phyloP scores from a whole-genome alignment of 495 filamentous ascomycete genomes.

The Friedmanniomyces endolithicus region DNA sequence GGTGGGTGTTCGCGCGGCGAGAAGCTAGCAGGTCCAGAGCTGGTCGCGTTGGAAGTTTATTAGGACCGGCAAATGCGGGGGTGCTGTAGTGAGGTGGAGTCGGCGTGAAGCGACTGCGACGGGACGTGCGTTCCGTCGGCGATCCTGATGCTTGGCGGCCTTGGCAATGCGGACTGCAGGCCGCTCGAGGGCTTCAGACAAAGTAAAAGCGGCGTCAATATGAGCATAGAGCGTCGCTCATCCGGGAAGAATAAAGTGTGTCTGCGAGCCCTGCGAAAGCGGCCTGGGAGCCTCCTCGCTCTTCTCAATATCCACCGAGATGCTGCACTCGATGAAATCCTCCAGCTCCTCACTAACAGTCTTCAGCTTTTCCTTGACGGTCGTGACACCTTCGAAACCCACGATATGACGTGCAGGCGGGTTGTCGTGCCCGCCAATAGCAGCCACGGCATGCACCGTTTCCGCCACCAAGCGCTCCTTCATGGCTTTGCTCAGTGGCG shows the following conservation, averaged over 20 bases:
- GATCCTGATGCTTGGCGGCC: too few species aligned
- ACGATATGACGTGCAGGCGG: conserved; percentile 91
- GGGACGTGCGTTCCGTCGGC: background rate
- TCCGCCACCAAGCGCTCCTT: conserved; percentile 64
- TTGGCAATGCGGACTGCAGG: background rate
- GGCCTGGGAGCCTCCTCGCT: conserved; percentile 25
- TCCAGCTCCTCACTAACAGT: conserved; percentile 92
- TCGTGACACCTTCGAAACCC: conserved; percentile 74
- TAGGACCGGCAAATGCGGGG: background rate
- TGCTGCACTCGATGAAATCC: conserved; percentile 84
- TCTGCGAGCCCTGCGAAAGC: background rate
- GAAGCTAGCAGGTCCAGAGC: background rate
- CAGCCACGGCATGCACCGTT: conserved; percentile 80
- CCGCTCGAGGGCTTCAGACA: too few species aligned
- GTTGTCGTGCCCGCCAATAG: conserved; percentile 90
- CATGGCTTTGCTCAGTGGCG: conserved; percentile 51
- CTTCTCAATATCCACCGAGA: conserved; percentile 66
- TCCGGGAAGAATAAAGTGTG: background rate
- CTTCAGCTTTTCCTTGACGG: conserved; percentile 92
- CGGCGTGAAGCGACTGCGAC: background rate
- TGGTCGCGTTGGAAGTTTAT: background rate
- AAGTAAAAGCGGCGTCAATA: too few species aligned
- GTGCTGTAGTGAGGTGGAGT: background rate
- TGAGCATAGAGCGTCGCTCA: background rate
- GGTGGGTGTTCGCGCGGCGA: background rate